phyloP scores from a whole-genome alignment of 345 rosid species.

The Sapria himalayana region DNA sequence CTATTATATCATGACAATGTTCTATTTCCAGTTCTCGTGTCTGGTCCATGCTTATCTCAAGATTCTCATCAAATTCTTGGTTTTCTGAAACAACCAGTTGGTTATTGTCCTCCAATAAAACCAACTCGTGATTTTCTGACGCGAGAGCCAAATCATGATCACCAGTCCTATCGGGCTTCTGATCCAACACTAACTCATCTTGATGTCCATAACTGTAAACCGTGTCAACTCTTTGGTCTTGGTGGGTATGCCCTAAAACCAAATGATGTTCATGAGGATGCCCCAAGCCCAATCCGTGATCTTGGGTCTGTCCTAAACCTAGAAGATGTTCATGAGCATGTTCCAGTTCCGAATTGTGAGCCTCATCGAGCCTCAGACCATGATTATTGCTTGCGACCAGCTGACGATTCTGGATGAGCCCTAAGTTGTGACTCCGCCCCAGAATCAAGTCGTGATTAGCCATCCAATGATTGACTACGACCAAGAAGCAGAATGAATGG shows the following conservation, averaged over 20 bases:
- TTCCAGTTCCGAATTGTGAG: slow-evolving; percentile 40
- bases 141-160: slow-evolving; percentile 27
- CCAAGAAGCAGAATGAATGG: too few relatives aligned
- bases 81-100: slow-evolving; percentile 43
- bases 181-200: slow-evolving; percentile 30
- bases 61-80: slow-evolving; percentile 53
- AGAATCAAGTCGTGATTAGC: slow-evolving; percentile 66
- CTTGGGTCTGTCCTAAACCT: slow-evolving; percentile 40
- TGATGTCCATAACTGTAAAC: slow-evolving; percentile 33
- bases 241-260: slow-evolving; percentile 35
- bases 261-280: slow-evolving; percentile 33
- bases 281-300: slow-evolving; percentile 37
- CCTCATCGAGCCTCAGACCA: slow-evolving; percentile 35
- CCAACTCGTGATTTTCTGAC: slow-evolving; percentile 18
- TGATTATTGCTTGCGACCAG: slow-evolving; percentile 48
- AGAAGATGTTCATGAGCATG: slow-evolving; percentile 41
- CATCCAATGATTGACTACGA: too few relatives aligned
- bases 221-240: slow-evolving; percentile 38
- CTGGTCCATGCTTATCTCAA: slow-evolving; percentile 33
- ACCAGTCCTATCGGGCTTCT: slow-evolving; percentile 25
- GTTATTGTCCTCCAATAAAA: slow-evolving; percentile 30
- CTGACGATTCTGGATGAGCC: slow-evolving; percentile 45
- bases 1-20: slow-evolving; percentile 17
- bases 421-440: slow-evolving; percentile 43
- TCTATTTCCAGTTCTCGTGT: slow-evolving; percentile 36